These are phyloP conservation scores for Saturnispora gosingensis DNA, from an alignment of 805 yeast genomes.

Conservation along the genomic window DNA sequence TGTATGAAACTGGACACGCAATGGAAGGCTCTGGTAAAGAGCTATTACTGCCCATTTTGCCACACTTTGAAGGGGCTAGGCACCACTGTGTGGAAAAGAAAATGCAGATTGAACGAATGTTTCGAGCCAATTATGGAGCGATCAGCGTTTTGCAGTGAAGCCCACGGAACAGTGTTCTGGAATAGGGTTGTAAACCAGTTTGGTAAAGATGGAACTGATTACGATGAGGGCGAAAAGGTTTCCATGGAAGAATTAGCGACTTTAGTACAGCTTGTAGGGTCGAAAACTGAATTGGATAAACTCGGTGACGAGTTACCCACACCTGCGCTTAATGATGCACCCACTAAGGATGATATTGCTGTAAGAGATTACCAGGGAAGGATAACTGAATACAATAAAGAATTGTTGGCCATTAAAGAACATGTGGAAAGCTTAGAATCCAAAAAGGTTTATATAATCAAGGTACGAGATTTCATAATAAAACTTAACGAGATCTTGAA, in stretches of 20 bases:
- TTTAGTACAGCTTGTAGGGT: slow-evolving; percentile 13
- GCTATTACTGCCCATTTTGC: slow-evolving; percentile 70
- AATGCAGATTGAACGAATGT: slow-evolving; percentile 59
- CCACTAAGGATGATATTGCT: not conserved
- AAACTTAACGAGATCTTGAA: slow-evolving; percentile 1
- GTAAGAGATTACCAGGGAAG: not conserved
- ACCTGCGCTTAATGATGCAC: slow-evolving; percentile 5
- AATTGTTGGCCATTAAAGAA: not conserved
- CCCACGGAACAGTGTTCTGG: slow-evolving; percentile 53
- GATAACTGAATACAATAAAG: not conserved
- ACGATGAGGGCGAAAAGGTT: slow-evolving; percentile 8
- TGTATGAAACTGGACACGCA: slow-evolving; percentile 55
- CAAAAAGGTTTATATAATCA: not conserved
- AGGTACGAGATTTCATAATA: not conserved
- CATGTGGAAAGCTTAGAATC: not conserved
- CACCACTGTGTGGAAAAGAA: slow-evolving; percentile 59
- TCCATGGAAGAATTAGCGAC: not conserved
- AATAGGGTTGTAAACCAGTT: slow-evolving; percentile 20
- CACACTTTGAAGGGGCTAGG: slow-evolving; percentile 38
- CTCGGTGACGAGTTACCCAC: slow-evolving; percentile 36
- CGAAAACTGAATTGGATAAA: slow-evolving; percentile 17
- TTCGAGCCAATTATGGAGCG: slow-evolving; percentile 38
- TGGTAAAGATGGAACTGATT: slow-evolving; percentile 7
- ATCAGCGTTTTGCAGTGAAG: slow-evolving; percentile 67
- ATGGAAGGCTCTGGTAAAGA: slow-evolving; percentile 47